Conservation (phyloP, 2,329 filamentous ascomycete genomes). For the Fusarium brevicatenulatum region DNA sequence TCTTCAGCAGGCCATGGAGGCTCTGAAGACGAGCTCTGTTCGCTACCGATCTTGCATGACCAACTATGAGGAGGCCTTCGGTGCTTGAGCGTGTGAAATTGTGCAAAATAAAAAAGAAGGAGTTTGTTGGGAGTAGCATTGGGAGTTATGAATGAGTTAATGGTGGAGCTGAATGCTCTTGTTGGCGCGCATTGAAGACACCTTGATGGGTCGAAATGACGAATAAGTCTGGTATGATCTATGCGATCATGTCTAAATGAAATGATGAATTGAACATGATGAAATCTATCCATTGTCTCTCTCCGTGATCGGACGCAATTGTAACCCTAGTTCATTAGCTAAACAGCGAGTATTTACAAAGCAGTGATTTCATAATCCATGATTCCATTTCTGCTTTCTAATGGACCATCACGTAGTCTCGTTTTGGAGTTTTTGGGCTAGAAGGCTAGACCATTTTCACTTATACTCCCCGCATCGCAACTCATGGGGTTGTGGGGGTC, state of each 20-base stretch:
- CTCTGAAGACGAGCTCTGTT: slow-evolving; percentile 76
- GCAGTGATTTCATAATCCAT: background rate
- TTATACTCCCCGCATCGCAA: background rate
- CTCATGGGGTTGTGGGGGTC: background rate
- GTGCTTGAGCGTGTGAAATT: slow-evolving; percentile 49
- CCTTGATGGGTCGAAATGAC: slow-evolving; percentile 37
- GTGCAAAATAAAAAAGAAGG: background rate
- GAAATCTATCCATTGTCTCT: background rate
- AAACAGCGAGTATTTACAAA: background rate
- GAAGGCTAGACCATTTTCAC: background rate
- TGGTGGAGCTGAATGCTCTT: slow-evolving; percentile 25
- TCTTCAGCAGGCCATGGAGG: slow-evolving; percentile 74
- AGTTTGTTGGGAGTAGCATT: slow-evolving; percentile 8
- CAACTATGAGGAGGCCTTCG: slow-evolving; percentile 75
- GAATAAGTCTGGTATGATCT: slow-evolving; percentile 11
- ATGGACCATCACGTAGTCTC: background rate
- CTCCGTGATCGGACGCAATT: background rate
- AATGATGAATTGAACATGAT: slow-evolving; percentile 27
- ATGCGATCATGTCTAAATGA: slow-evolving; percentile 1
- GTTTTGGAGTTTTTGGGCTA: background rate
- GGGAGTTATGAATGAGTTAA: slow-evolving; percentile 19
- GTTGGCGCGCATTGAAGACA: slow-evolving; percentile 23
- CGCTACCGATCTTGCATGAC: slow-evolving; percentile 81
- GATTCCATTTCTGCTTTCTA: background rate
- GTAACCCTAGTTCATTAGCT: background rate